phyloP scores from a whole-genome alignment of 2,329 filamentous ascomycete genomes.

The Pseudogymnoascus sp. region DNA sequence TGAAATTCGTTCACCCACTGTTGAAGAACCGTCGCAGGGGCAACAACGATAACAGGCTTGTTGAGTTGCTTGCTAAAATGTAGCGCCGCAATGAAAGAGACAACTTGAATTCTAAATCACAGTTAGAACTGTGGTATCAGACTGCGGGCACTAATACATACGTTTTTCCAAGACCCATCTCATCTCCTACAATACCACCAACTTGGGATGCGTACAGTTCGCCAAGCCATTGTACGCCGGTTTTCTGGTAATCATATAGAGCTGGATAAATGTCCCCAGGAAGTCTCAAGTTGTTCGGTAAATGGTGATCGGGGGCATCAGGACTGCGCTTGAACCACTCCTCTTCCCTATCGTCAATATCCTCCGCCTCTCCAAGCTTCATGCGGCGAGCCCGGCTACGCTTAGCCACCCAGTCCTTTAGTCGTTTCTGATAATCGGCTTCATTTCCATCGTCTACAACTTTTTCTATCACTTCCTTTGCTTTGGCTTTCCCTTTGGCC shows the following conservation, averaged over 20 bases:
- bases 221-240: constrained; percentile 90
- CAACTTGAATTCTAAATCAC: constrained; percentile 43
- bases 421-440: constrained; percentile 63
- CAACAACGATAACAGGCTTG: constrained; percentile 83
- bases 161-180: constrained; percentile 98
- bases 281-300: constrained; percentile 66
- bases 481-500: constrained; percentile 16
- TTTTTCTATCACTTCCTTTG: constrained; percentile 20
- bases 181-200: constrained; percentile 90
- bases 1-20: constrained; percentile 99
- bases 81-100: constrained; percentile 76
- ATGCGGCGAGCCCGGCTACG: constrained; percentile 51
- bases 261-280: constrained; percentile 91
- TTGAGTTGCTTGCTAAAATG: constrained; percentile 83
- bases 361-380: constrained; percentile 33
- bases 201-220: constrained; percentile 85
- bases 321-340: constrained; percentile 88
- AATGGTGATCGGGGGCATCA: constrained; percentile 63
- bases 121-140: constrained; percentile 13
- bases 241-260: constrained; percentile 95
- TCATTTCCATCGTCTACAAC: constrained; percentile 83
- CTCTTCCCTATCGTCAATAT: constrained; percentile 37
- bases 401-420: constrained; percentile 65
- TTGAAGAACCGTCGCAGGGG: constrained; percentile 86
- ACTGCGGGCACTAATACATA: background rate